A percentile compares a stretch with the other conserved stretches of the same genome.
phyloP scores from a whole-genome alignment of 306 rosid species.

The Trifolium fragiferum region DNA sequence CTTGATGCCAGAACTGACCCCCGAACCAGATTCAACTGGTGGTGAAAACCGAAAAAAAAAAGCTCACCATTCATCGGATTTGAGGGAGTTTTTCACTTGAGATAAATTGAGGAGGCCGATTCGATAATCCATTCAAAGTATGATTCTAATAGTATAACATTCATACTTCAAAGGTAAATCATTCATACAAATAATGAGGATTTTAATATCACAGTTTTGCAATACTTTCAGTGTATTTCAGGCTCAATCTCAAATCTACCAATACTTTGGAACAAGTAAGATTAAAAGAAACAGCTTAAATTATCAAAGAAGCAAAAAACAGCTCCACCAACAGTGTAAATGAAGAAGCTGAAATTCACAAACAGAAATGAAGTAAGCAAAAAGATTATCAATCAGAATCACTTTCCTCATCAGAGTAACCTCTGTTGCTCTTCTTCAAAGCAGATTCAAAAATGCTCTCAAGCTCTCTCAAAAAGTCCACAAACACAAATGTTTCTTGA shows the following conservation, averaged over 20 bases:
- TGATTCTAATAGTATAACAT: too few species aligned
- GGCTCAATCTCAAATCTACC: too few species aligned
- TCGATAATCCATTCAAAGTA: background rate
- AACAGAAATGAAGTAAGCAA: background rate
- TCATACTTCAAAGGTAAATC: too few species aligned
- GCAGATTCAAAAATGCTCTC: background rate
- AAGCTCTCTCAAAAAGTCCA: background rate
- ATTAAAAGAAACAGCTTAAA: background rate
- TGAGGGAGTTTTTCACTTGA: background rate
- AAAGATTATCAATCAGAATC: background rate
- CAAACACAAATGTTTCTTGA: background rate
- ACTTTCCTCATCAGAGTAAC: slow-evolving; percentile 7
- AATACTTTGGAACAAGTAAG: background rate
- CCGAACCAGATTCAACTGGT: too few species aligned
- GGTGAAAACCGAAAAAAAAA: too few species aligned
- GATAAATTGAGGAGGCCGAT: background rate
- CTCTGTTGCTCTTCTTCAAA: background rate
- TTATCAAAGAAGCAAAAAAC: background rate
- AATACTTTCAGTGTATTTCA: too few species aligned
- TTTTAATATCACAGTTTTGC: too few species aligned
- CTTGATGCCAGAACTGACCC: too few species aligned
- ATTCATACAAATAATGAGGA: too few species aligned
- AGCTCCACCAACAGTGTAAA: background rate
- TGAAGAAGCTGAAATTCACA: background rate
- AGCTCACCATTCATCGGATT: background rate